Evolutionary conservation across 306 rosid genomes (phyloP).

Genomic region (Vachellia pachyceras): DNA sequence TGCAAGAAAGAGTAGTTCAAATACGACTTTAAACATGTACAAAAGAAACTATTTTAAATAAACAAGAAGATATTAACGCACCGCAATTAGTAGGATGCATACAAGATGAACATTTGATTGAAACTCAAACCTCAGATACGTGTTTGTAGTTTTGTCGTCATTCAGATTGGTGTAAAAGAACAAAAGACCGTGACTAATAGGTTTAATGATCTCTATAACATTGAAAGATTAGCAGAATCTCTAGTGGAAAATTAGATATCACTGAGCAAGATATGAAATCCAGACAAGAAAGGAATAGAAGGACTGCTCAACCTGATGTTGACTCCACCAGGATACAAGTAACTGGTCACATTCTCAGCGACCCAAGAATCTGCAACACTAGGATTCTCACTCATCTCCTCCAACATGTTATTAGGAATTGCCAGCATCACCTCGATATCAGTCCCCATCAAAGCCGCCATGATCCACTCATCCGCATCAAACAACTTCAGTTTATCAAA

Average conservation of each 20-base stretch:
- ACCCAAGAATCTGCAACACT: constrained; percentile 86
- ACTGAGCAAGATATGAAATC: not conserved
- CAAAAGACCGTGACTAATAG: too few relatives aligned
- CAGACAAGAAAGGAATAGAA: not conserved
- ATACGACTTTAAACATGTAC: not conserved
- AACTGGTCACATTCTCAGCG: constrained; percentile 77
- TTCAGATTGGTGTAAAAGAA: too few relatives aligned
- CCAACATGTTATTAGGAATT: constrained; percentile 79
- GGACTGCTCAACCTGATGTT: constrained; percentile 79
- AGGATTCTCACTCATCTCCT: constrained; percentile 60
- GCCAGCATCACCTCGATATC: constrained; percentile 89
- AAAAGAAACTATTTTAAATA: not conserved
- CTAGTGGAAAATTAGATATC: not conserved
- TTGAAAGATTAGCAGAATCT: not conserved
- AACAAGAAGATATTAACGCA: not conserved
- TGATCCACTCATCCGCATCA: constrained; percentile 80
- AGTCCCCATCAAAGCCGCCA: constrained; percentile 77
- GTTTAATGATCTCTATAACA: not conserved
- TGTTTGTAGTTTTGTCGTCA: too few relatives aligned
- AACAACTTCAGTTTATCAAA: constrained; percentile 74
- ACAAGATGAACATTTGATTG: not conserved
- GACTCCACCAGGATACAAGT: constrained; percentile 77
- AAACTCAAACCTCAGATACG: not conserved
- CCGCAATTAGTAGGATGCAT: not conserved
- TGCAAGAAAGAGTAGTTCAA: not conserved